phyloP scores from a whole-genome alignment of 2,329 filamentous ascomycete species.

The Microsporum audouinii region DNA sequence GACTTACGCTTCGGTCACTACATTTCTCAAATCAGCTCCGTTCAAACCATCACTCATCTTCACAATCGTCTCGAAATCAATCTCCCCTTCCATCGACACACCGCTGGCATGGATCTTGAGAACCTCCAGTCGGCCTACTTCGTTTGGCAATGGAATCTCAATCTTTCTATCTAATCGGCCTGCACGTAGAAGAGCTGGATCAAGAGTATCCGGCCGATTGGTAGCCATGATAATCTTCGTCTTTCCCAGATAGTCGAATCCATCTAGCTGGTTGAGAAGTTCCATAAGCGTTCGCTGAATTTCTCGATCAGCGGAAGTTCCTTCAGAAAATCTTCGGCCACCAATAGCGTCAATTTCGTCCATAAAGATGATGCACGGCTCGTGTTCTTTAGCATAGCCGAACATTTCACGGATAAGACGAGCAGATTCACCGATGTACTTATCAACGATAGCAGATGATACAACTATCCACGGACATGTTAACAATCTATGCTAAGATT shows the following conservation, averaged over 20 bases:
- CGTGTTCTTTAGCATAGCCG: conserved; percentile 97
- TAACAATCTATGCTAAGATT: not conserved
- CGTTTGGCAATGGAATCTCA: conserved; percentile 92
- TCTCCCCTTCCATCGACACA: conserved; percentile 82
- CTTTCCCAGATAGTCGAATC: conserved; percentile 98
- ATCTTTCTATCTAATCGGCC: conserved; percentile 94
- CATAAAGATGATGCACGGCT: conserved; percentile 99
- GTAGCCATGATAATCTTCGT: conserved; percentile 99
- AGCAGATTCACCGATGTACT: conserved; percentile 97
- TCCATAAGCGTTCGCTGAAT: conserved; percentile 99
- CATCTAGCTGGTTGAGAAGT: conserved; percentile 93
- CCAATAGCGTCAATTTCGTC: conserved; percentile 99
- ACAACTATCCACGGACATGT: conserved; percentile 54
- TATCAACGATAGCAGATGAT: conserved; percentile 97
- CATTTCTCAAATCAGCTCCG: conserved; percentile 91
- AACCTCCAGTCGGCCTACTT: conserved; percentile 91
- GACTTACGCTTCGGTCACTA: conserved; percentile 94
- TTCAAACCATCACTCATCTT: conserved; percentile 99
- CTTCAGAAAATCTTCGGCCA: conserved; percentile 90
- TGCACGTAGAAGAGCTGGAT: conserved; percentile 78
- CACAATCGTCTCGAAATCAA: conserved; percentile 97
- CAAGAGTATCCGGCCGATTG: conserved; percentile 89
- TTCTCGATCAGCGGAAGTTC: conserved; percentile 92
- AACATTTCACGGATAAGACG: conserved; percentile 99
- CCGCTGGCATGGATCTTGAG: conserved; percentile 89